Evolutionary conservation across 1,284 basidiomycete genomes (phyloP).

Genomic region (Austroboletus novae-zelandiae): DNA sequence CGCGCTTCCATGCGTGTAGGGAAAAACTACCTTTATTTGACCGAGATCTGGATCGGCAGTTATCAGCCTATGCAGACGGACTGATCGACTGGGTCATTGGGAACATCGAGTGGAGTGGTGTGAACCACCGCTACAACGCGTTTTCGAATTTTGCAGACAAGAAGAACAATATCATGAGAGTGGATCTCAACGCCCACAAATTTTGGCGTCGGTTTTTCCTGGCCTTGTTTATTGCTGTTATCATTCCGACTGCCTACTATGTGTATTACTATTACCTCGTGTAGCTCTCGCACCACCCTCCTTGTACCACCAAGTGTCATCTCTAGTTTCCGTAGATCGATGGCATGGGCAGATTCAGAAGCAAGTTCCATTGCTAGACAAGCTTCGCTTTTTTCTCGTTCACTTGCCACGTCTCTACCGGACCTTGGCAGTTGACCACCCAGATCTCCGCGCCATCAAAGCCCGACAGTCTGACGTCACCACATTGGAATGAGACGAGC

Average conservation of each 20-base stretch:
- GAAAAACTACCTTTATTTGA: constrained; percentile 18
- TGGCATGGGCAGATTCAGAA: too few species aligned
- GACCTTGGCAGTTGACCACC: constrained; percentile 61
- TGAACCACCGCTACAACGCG: constrained; percentile 27
- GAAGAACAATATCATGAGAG: constrained; percentile 19
- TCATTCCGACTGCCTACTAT: constrained; percentile 4
- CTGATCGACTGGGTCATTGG: constrained; percentile 26
- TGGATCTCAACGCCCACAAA: constrained; percentile 9
- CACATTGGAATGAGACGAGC: constrained; percentile 32
- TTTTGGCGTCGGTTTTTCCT: constrained; percentile 4
- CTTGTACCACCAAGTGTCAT: background rate
- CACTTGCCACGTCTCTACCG: constrained; percentile 58
- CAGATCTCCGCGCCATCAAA: constrained; percentile 59
- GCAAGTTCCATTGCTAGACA: background rate
- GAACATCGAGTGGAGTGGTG: constrained; percentile 29
- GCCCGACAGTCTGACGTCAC: constrained; percentile 38
- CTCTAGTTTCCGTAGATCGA: background rate
- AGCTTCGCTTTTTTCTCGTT: constrained; percentile 40
- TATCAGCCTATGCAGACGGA: constrained; percentile 27
- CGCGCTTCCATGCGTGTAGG: constrained; percentile 23
- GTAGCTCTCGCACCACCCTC: background rate
- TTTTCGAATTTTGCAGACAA: constrained; percentile 26
- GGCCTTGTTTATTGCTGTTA: constrained; percentile 9
- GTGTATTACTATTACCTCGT: constrained; percentile 1
- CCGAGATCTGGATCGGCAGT: constrained; percentile 14